Base-by-base conservation (phyloP, 1,284 basidiomycete genomes). In the Gomphus bonarii region DNA sequence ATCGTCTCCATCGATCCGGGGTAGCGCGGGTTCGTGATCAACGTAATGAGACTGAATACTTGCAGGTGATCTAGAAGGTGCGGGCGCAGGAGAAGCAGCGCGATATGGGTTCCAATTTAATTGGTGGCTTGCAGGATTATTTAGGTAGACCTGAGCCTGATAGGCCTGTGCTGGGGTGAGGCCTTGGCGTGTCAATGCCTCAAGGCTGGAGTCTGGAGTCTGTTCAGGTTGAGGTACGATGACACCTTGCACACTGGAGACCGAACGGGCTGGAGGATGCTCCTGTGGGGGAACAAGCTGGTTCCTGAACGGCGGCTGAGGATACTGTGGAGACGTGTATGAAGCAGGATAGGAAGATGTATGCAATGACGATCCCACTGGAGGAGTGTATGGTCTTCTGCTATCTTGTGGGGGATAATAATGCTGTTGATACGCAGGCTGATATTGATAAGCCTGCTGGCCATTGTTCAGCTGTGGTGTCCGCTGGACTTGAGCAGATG, bases 81-180 rank as follows among this genome's bases (percentile, higher is more conserved):
- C 22, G 4, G 35, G 36, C n/a, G 25, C 31, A 14, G 54, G 40
- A 18, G 58, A 40, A 20, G 35, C 53, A n/a, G n/a, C 28, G 22
- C 38, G 43, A 40, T 48, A 59, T 31, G 58, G 52, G n/a, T 12
- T 11, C 43, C 43, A 43, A 40, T 50, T 50, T 11, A 38, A 43
- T 38, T 36, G 52, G 14, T 30, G 42, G 33, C 30, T n/a, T 47
- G 51, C 36, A n/a, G 46, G 54, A 12, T 10, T 47, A 46, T 54
- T 78, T 58, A 70, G 71, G 64, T 84, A 83, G 43, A 87, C 75
- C 67, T 88, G 84, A 6, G 80, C 80, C 65, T 88, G 88, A 71
- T 88, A 89, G 42, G 84, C 83, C 68, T 90, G 88, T 11, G 85
- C 84, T 49, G 85, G 81, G 6, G 85, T 85, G 57, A 88, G 75